Percentiles rank a stretch among this genome's conserved stretches.
Conservation (phyloP, 2,329 filamentous ascomycete genomes). For the Talaromyces sp. region DNA sequence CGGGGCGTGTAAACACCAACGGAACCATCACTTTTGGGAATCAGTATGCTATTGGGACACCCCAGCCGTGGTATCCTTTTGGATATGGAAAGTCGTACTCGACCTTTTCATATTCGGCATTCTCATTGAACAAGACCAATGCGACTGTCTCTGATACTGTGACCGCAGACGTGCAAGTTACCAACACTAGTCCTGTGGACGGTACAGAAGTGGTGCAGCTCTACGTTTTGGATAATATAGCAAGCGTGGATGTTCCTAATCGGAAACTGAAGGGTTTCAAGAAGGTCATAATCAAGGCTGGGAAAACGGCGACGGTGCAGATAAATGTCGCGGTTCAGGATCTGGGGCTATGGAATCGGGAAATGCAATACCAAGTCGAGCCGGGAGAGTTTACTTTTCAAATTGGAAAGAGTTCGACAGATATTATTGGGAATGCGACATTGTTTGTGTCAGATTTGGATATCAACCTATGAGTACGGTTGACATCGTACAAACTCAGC, state of each 20-base stretch:
- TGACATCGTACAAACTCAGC: no score
- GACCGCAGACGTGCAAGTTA: slow-evolving; percentile 27
- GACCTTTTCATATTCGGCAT: slow-evolving; percentile 53
- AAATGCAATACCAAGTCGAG: not conserved
- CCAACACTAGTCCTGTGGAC: slow-evolving; percentile 50
- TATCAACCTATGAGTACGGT: no score
- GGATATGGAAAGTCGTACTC: slow-evolving; percentile 78
- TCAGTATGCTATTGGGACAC: slow-evolving; percentile 61
- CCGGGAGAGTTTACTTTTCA: not conserved
- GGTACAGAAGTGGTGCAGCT: slow-evolving; percentile 54
- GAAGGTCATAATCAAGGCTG: slow-evolving; percentile 21
- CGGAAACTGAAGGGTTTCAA: slow-evolving; percentile 45
- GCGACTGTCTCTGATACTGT: slow-evolving; percentile 39
- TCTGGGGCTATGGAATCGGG: not conserved
- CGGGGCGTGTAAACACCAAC: slow-evolving; percentile 74
- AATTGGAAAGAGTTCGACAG: not conserved
- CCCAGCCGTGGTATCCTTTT: slow-evolving; percentile 67
- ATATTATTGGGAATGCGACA: not conserved
- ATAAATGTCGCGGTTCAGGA: not conserved
- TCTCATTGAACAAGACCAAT: slow-evolving; percentile 22
- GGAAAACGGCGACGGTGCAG: not conserved
- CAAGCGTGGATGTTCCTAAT: slow-evolving; percentile 29
- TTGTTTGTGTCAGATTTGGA: not conserved
- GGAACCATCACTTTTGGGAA: slow-evolving; percentile 58
- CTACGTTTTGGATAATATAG: slow-evolving; percentile 40